Evolutionary conservation across 164 flowering plant species (phyloP).

Genomic region (Nelumbo lutea): DNA sequence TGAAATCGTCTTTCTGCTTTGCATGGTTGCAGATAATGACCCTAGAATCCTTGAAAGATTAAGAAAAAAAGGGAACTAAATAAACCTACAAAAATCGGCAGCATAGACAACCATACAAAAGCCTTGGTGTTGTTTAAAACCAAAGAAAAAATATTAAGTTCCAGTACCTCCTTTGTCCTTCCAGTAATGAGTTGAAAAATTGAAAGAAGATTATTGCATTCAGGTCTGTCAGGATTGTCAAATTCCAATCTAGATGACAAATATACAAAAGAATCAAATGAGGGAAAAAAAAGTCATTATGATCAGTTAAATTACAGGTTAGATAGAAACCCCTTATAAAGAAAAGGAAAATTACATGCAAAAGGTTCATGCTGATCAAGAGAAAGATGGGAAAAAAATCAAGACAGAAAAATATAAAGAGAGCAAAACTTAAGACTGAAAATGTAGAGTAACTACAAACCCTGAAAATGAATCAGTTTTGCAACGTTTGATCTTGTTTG

Average conservation of each 20-base stretch:
- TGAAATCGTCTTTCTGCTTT: no score
- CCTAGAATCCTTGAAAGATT: not conserved
- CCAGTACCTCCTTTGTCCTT: slow-evolving; percentile 73
- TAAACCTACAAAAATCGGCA: not conserved
- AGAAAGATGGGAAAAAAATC: not conserved
- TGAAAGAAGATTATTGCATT: slow-evolving; percentile 93
- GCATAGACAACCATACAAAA: not conserved
- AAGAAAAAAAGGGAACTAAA: no score
- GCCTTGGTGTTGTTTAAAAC: not conserved
- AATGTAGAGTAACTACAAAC: slow-evolving; percentile 28
- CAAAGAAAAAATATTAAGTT: not conserved
- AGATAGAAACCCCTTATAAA: not conserved
- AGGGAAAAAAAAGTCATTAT: not conserved
- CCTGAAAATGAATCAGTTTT: slow-evolving; percentile 90
- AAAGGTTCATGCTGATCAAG: not conserved
- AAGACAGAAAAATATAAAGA: not conserved
- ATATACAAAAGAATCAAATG: slow-evolving; percentile 1
- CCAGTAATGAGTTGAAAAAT: slow-evolving; percentile 81
- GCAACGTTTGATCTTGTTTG: slow-evolving; percentile 92
- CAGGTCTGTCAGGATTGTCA: slow-evolving; percentile 93
- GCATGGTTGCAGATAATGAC: not conserved
- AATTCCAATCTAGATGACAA: slow-evolving; percentile 64
- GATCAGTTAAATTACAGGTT: not conserved
- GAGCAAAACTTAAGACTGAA: not conserved
- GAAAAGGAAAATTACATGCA: not conserved